phyloP scores from a whole-genome alignment of 2,329 filamentous ascomycete species.

The Penicillium oxalicum region DNA sequence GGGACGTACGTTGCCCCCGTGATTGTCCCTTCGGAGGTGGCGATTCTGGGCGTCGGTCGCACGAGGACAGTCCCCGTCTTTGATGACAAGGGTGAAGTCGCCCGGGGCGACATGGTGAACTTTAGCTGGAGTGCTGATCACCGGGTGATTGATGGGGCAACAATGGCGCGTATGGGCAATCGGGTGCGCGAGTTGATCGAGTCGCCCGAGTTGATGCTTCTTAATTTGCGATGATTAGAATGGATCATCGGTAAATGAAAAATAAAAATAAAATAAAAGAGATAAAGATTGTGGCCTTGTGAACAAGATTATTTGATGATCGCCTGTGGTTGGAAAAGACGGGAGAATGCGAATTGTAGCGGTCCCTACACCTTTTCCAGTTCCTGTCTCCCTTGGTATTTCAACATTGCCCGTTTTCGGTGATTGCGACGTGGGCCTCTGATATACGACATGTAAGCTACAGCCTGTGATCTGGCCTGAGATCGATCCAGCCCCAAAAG shows the following conservation, averaged over 20 bases:
- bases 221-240: conserved; percentile 62
- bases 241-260: neutral
- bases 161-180: conserved; percentile 84
- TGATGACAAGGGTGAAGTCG: conserved; percentile 50
- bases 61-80: conserved; percentile 79
- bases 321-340: too few species aligned
- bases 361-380: too few species aligned
- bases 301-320: too few species aligned
- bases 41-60: conserved; percentile 82
- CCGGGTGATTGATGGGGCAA: conserved; percentile 87
- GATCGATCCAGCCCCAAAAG: too few species aligned
- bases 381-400: too few species aligned
- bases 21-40: conserved; percentile 83
- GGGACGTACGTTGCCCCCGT: conserved; percentile 88
- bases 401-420: too few species aligned
- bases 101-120: conserved; percentile 74
- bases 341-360: too few species aligned
- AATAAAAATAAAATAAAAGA: neutral
- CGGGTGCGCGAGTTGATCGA: conserved; percentile 73
- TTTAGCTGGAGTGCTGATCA: conserved; percentile 98
- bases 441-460: too few species aligned
- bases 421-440: too few species aligned
- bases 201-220: conserved; percentile 78
- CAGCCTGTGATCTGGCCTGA: too few species aligned
- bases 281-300: too few species aligned